A percentile compares a stretch with the other conserved stretches of the same genome.
phyloP scores from a whole-genome alignment of 352 stramenopile species.

The Albugo laibachii region DNA sequence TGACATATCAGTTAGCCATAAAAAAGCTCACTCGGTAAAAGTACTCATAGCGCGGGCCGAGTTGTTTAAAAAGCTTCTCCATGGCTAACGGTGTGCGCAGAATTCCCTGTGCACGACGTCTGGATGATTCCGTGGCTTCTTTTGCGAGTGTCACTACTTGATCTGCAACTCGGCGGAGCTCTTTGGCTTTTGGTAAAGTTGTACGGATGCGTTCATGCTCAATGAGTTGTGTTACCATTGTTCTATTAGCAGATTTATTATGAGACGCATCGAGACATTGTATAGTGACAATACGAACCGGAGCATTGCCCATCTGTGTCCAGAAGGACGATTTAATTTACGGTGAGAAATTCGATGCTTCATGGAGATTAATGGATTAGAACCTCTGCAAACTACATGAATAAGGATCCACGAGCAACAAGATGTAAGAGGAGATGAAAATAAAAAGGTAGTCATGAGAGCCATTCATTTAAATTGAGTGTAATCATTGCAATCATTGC shows the following conservation, averaged over 20 bases:
- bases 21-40: constrained; percentile 1
- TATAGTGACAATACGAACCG: constrained; percentile 27
- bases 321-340: constrained; percentile 83
- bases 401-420: too few species aligned
- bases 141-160: constrained; percentile 92
- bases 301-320: constrained; percentile 93
- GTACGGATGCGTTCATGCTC: constrained; percentile 96
- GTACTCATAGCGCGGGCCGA: constrained; percentile 89
- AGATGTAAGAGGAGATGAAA: too few species aligned
- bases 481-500: too few species aligned
- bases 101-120: constrained; percentile 64
- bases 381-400: background rate
- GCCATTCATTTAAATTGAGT: too few species aligned
- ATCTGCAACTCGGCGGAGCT: constrained; percentile 85
- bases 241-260: constrained; percentile 19
- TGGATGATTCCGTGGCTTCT: constrained; percentile 63
- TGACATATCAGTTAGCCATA: background rate
- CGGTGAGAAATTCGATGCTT: constrained; percentile 73
- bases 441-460: too few species aligned
- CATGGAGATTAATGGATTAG: constrained; percentile 14
- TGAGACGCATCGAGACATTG: background rate
- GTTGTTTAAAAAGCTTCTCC: constrained; percentile 92
- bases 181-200: constrained; percentile 92
- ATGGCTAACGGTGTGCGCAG: constrained; percentile 80
- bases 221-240: constrained; percentile 94